A percentile compares a stretch with the other conserved stretches of the same genome.
These are phyloP conservation scores for Adansonia gregorii DNA, from an alignment of 441 rosid species.

Conservation along the genomic window DNA sequence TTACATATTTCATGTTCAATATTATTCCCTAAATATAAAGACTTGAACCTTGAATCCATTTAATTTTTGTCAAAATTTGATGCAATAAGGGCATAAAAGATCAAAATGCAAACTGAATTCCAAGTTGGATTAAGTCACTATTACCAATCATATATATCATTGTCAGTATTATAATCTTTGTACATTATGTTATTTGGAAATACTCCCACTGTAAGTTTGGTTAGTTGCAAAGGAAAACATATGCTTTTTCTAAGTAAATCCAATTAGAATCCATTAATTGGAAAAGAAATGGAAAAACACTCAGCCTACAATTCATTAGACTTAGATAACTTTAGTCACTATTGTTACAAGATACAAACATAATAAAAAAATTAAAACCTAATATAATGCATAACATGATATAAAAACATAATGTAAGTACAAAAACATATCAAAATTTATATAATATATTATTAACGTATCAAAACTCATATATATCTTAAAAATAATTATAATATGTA, in stretches of 20 bases:
- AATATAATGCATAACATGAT: too few species aligned
- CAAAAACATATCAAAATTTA: too few species aligned
- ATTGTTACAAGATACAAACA: too few species aligned
- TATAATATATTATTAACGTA: too few species aligned
- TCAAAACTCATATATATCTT: too few species aligned
- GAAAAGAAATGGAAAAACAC: background rate
- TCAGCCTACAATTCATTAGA: background rate
- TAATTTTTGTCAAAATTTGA: background rate
- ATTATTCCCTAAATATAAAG: background rate
- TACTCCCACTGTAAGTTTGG: background rate
- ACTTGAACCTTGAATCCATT: background rate
- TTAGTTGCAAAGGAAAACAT: background rate
- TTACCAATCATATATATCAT: background rate
- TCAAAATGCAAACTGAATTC: background rate
- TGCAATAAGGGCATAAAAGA: background rate
- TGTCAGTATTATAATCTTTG: background rate
- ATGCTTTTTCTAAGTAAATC: background rate
- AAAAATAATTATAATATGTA: too few species aligned
- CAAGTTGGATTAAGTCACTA: conserved; percentile 7
- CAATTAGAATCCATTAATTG: background rate
- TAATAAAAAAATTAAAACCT: too few species aligned
- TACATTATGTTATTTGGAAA: background rate
- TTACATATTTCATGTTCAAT: too few species aligned
- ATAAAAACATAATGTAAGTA: too few species aligned
- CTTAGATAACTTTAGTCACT: too few species aligned